Base-by-base conservation (phyloP, 2,329 filamentous ascomycete species). In the Colletotrichum melonis region DNA sequence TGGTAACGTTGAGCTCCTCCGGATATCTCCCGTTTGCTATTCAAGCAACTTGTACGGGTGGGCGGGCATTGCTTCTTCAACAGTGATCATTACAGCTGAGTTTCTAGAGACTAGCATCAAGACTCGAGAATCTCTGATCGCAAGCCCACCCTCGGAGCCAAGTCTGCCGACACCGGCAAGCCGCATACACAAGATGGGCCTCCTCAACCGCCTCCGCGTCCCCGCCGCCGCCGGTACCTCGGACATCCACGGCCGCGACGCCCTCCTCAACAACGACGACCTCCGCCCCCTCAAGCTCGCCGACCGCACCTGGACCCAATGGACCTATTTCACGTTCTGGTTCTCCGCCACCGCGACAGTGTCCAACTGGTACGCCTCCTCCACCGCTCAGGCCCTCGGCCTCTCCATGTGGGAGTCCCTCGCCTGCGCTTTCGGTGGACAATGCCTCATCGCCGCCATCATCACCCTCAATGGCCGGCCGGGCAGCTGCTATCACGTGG, bases 361-460 rank as follows among this genome's bases (percentile, higher is more conserved):
- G 5, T 81, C 80, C 28, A 82, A 81, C 69, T 80, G 83, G 78
- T 83, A 86, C 76, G 78, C 81, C 16, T 81, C 80, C 2, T 81
- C 81, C 6, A 81, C 84, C 5, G 83, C 81, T 1, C 81, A 84
- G 75, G 78, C 84, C 2, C 74, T 84, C 9, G 86, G 86, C 11
- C 78, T 88, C 26, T 84, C 81, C 54, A 86, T 87, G 82, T 88
- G 86, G 86, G 86, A 88, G 75, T 82, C 82, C 16, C 72, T 88
- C 32, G 84, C 76, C 59, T 81, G 84, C 77, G 76, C 81, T 56
- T 77, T 83, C 35, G 83, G 80, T 5, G 87, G 86, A 55, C 81
- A 86, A 46, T 78, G 81, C 28, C 77, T 87, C 11, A 82, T 84
- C 67, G 81, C 81, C 46, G 63, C 82, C 71, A 76, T 85, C 70